Conservation (phyloP, 495 filamentous ascomycete genomes). For the Penicillium roqueforti region DNA sequence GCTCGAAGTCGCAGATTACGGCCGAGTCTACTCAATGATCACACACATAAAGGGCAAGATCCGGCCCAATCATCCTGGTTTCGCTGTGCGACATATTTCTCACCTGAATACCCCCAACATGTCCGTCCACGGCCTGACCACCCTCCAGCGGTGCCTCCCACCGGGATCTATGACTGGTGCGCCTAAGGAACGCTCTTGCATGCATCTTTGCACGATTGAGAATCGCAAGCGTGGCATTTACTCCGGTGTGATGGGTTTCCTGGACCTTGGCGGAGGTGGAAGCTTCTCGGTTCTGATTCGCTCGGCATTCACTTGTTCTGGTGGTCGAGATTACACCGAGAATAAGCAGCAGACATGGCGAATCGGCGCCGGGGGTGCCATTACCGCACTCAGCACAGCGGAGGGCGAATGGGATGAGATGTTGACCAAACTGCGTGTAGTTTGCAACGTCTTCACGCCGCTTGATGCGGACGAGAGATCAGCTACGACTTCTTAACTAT, state of each 20-base stretch:
- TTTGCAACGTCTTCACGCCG: conserved; percentile 49
- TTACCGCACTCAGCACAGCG: conserved; percentile 73
- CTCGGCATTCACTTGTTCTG: conserved; percentile 60
- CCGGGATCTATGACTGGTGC: conserved; percentile 95
- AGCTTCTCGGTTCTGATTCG: conserved; percentile 89
- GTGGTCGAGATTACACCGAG: conserved; percentile 45
- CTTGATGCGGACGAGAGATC: conserved; percentile 4
- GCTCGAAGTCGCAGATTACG: conserved; percentile 83
- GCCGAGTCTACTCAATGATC: conserved; percentile 85
- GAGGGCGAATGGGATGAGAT: conserved; percentile 89
- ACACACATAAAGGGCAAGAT: conserved; percentile 77
- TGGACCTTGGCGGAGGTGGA: conserved; percentile 77
- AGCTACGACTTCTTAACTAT: neutral
- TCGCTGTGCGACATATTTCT: conserved; percentile 33
- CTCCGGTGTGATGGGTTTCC: conserved; percentile 83
- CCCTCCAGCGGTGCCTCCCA: conserved; percentile 72
- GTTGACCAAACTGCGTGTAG: conserved; percentile 71
- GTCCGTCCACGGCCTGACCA: conserved; percentile 60
- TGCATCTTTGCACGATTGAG: conserved; percentile 71
- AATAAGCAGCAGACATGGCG: conserved; percentile 59
- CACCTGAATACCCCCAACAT: conserved; percentile 36
- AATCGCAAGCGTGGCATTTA: conserved; percentile 68
- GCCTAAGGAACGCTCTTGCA: conserved; percentile 83
- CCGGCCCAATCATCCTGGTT: conserved; percentile 28
- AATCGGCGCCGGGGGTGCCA: conserved; percentile 83